Evolutionary conservation across 2,329 filamentous ascomycete genomes (phyloP), one percentile per base, ranked within the genome.

Genomic region (Ophiocordyceps camponoti-saundersi): DNA sequence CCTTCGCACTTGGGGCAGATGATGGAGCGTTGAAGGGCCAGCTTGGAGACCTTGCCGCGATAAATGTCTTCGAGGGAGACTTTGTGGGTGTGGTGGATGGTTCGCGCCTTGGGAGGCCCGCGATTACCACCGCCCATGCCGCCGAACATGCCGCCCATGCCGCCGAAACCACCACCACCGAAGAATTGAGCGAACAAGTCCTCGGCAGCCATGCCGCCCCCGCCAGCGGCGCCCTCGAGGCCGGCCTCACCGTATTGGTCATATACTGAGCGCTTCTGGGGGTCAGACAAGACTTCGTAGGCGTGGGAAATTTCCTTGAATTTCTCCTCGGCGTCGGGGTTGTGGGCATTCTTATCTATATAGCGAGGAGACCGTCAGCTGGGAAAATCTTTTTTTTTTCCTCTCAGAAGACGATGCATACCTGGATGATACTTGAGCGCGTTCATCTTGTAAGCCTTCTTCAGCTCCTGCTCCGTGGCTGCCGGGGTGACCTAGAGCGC

Each of bases 131-230:
- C 79, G 57, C 81, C 79, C 75, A 85, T 85, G 55, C 84, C 76
- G 52, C 83, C 78, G 57, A 87, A 86, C 77, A 89, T 87, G 60
- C 84, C 77, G 49, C 82, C 81, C 59, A 85, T 75, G 46, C 64
- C 63, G 18, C 64, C 64, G 42, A 65, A 64, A 53, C 87, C 85
- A 51, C 81, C 81, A 50, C 80, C 79, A 54, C 87, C 87, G 61
- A 96, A 96, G 80, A 96, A 96, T 69, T 95, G 88, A 42, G 89
- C 86, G 62, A 96, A 95, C 52, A 96, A 74, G 56, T 96, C 90
- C 66, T 96, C 92, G 21, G 90, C 90, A 55, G 85, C 87, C 87
- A 95, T 95, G 61, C 88, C 88, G 61, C 78, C 75, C 49, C 73
- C 80, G 50, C 77, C 84, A 47, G 73, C 85, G 58, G 85, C 89